Conservation (phyloP, 2,329 filamentous ascomycete species). For the Allantophomopsis lycopodina region DNA sequence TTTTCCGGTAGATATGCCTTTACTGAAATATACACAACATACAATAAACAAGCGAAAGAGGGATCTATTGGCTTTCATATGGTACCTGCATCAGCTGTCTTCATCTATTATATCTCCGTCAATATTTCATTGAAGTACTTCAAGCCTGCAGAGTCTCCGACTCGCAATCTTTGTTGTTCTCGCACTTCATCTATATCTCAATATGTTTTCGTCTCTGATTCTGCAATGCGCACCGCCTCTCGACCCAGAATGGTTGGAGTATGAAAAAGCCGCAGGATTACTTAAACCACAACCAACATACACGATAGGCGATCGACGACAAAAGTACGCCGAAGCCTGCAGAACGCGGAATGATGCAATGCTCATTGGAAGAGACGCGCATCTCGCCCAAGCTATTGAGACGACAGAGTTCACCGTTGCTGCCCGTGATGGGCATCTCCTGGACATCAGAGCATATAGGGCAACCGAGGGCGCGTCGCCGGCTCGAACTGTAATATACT, state of each 20-base stretch:
- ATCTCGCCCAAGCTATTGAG: neutral
- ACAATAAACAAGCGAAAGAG: no score
- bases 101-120: no score
- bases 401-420: neutral
- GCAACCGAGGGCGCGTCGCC: neutral
- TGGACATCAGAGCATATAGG: neutral
- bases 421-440: no score
- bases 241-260: neutral
- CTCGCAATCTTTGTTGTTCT: no score
- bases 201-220: no score
- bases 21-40: no score
- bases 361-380: neutral
- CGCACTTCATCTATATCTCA: no score
- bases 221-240: neutral
- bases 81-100: no score
- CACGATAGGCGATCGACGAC: neutral
- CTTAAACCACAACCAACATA: neutral
- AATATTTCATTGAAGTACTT: no score
- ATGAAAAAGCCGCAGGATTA: neutral
- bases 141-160: no score
- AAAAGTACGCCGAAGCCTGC: neutral
- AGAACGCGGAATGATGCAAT: neutral
- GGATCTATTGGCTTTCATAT: no score
- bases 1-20: no score
- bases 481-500: slow-evolving; percentile 23